Evolutionary conservation across 306 rosid genomes (phyloP).

Genomic region (Casuarina equisetifolia): DNA sequence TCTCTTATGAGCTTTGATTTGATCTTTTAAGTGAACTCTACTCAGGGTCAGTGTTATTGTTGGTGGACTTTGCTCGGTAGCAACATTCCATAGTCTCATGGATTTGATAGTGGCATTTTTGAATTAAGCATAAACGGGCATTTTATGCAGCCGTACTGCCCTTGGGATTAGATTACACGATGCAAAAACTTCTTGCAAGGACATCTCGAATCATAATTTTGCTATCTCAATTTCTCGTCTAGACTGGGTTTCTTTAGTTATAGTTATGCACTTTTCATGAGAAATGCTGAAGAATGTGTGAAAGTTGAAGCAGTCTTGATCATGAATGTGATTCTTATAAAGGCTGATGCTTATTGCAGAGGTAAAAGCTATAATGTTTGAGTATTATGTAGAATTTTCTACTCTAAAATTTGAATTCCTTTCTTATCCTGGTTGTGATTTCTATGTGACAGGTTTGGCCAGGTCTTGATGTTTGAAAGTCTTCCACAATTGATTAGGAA

Average conservation of each 20-base stretch:
- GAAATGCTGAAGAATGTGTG: conserved; percentile 57
- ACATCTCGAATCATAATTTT: conserved; percentile 39
- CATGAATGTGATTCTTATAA: conserved; percentile 60
- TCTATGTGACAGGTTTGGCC: conserved; percentile 56
- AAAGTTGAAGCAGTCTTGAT: conserved; percentile 63
- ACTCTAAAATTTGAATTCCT: conserved; percentile 4
- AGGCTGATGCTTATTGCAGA: conserved; percentile 59
- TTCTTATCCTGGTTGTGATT: conserved; percentile 20
- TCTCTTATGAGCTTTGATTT: conserved; percentile 91
- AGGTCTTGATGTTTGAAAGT: conserved; percentile 46
- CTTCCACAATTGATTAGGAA: conserved; percentile 27
- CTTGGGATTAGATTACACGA: conserved; percentile 21
- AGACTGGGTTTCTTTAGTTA: conserved; percentile 62
- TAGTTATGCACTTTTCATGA: conserved; percentile 52
- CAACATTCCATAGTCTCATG: conserved; percentile 38
- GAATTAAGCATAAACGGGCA: conserved; percentile 13
- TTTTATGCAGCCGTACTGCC: conserved; percentile 19
- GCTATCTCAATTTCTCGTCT: conserved; percentile 43
- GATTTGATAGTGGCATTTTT: conserved; percentile 31
- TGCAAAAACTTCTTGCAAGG: conserved; percentile 37
- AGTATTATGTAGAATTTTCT: conserved; percentile 24
- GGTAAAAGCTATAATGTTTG: conserved; percentile 62
- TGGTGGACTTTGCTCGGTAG: conserved; percentile 51
- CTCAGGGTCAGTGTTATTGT: conserved; percentile 84
- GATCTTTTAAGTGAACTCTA: conserved; percentile 99